Evolutionary conservation across 805 yeast genomes (phyloP).

Genomic region (Saccharomycopsis synnaedendra): DNA sequence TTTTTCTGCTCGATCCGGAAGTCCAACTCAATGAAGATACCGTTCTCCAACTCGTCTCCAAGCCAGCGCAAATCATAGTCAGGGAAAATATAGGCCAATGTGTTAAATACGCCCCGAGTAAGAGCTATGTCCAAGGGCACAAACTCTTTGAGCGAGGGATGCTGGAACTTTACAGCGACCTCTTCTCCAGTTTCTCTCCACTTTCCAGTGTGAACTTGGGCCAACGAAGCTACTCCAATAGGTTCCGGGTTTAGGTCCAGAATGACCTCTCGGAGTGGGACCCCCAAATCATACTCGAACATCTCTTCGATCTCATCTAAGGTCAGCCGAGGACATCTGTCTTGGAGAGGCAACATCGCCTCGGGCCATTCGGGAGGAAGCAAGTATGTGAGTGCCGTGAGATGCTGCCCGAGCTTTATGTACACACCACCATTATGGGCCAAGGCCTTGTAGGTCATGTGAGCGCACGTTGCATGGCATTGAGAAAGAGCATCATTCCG

Average conservation of each 20-base stretch:
- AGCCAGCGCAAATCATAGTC: conserved; percentile 92
- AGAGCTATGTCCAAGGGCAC: conserved; percentile 83
- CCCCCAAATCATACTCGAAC: conserved; percentile 60
- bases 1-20: conserved; percentile 80
- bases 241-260: conserved; percentile 58
- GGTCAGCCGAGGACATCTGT: conserved; percentile 76
- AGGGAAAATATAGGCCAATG: conserved; percentile 75
- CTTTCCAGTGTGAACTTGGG: conserved; percentile 84
- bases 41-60: conserved; percentile 82
- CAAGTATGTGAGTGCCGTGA: conserved; percentile 83
- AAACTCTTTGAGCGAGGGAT: conserved; percentile 75
- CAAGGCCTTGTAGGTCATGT: conserved; percentile 65
- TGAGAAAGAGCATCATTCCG: conserved; percentile 40
- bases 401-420: conserved; percentile 91
- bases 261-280: conserved; percentile 50
- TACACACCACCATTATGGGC: conserved; percentile 85
- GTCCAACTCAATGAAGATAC: conserved; percentile 85
- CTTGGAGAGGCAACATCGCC: conserved; percentile 88
- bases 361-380: conserved; percentile 92
- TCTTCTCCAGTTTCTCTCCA: conserved; percentile 36
- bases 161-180: conserved; percentile 93
- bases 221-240: conserved; percentile 90
- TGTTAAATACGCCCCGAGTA: conserved; percentile 62
- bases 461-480: conserved; percentile 71
- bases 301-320: conserved; percentile 54